Base-by-base conservation (phyloP, 306 rosid species). In the Ormosia semicastrata region DNA sequence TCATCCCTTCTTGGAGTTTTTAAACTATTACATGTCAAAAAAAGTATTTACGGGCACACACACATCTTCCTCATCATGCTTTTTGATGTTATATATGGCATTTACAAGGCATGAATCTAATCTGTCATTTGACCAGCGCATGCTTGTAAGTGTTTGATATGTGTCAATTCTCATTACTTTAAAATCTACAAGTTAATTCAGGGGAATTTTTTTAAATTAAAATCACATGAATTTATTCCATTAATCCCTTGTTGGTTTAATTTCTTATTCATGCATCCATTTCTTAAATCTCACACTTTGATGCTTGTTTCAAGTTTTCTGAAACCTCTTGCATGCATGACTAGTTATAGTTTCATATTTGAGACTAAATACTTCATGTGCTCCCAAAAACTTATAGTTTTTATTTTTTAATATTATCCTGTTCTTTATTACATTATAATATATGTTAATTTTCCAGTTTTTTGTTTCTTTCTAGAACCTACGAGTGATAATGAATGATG, bases 401-500 rank as follows among this genome's bases (percentile, higher is more conserved):
- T n/a, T 15, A 30, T 15, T 44, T 54, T 50, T 66, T 37, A 1
- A 54, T 58, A 33, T 75, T 43, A 66, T 41, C 58, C 47, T 69
- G 59, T 80, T 41, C 53, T 34, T 75, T 71, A 47, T 40, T 46
- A 15, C 78, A 66, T 44, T 77, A 43, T 60, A 2, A 30, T 59
- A 41, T 49, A 36, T 71, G 12, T 81, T 84, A 52, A 81, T 77
- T 66, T 84, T 84, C 36, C 68, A 14, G 5, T 41, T 57, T 75
- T 56, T 80, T 66, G 8, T 82, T 78, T 47, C 44, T 50, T 73
- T 76, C 34, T 73, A 95, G 99, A 91, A 89, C 84, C 84, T 95
- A 71, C 91, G 95, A 17, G 94, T 91, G 82, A 90, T 95, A 78
- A 91, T 91, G 98, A 95, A 93, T 49, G 98, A 95, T 86, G 99